A percentile compares a stretch with the other conserved stretches of the same genome.
Conservation (phyloP, 1,284 basidiomycete species). For the Ustilago vetiveriae region DNA sequence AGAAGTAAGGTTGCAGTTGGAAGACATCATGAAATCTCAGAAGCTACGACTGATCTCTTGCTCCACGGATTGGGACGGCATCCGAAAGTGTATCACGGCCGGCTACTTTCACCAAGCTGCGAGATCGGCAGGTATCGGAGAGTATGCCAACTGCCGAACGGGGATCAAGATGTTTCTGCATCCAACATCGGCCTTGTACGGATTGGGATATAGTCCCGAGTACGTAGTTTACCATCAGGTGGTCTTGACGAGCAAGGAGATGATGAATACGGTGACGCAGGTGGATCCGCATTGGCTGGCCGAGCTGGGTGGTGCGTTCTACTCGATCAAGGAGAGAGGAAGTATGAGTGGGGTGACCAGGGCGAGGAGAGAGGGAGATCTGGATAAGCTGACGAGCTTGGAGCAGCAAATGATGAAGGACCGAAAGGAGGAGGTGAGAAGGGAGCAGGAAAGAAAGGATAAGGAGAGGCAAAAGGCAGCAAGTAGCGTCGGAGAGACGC, state of each 20-base stretch:
- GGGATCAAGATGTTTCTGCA: constrained; percentile 86
- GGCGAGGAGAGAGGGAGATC: constrained; percentile 78
- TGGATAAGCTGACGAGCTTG: constrained; percentile 85
- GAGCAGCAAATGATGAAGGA: constrained; percentile 70
- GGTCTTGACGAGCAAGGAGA: constrained; percentile 50
- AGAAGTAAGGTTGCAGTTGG: constrained; percentile 94
- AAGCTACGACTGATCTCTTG: constrained; percentile 90
- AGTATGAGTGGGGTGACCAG: constrained; percentile 76
- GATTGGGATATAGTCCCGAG: constrained; percentile 93
- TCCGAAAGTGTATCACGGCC: constrained; percentile 96
- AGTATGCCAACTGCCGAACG: constrained; percentile 97
- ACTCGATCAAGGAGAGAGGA: constrained; percentile 83
- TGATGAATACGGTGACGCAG: constrained; percentile 65
- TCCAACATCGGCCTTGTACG: constrained; percentile 94
- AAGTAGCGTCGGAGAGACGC: constrained; percentile 15
- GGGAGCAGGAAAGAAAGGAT: constrained; percentile 16
- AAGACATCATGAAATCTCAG: constrained; percentile 98
- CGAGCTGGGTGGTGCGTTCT: constrained; percentile 80
- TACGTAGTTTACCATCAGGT: constrained; percentile 95
- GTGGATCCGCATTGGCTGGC: constrained; percentile 67
- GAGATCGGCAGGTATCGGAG: constrained; percentile 95
- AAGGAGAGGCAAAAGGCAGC: constrained; percentile 11
- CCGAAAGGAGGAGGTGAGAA: constrained; percentile 17
- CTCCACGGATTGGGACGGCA: constrained; percentile 93
- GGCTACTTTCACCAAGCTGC: constrained; percentile 99